Evolutionary conservation across 495 filamentous ascomycete species (phyloP).

Genomic region (Neurospora sublineolata): DNA sequence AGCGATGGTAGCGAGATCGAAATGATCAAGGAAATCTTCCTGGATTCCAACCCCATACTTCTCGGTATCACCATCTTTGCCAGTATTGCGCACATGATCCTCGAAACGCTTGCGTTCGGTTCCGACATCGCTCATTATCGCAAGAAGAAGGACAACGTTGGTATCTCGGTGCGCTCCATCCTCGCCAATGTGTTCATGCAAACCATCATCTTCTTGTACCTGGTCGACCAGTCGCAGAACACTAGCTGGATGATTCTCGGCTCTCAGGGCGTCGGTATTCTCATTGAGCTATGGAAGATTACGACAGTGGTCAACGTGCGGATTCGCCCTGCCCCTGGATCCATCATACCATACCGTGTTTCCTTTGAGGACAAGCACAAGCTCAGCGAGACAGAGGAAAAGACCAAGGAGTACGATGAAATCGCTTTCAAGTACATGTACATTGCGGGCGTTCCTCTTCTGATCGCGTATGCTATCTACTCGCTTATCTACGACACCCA

Average conservation of each 20-base stretch:
- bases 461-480: constrained; percentile 82
- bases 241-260: constrained; percentile 98
- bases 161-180: constrained; percentile 90
- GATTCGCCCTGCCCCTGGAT: constrained; percentile 55
- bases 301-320: constrained; percentile 94
- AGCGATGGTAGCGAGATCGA: constrained; percentile 65
- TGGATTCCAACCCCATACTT: constrained; percentile 90
- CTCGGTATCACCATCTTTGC: constrained; percentile 75
- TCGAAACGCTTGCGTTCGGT: constrained; percentile 93
- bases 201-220: constrained; percentile 86
- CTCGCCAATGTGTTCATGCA: constrained; percentile 98
- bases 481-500: constrained; percentile 86
- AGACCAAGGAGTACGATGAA: constrained; percentile 96
- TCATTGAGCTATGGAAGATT: constrained; percentile 95
- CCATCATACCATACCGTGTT: constrained; percentile 70
- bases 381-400: constrained; percentile 86
- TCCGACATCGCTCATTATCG: constrained; percentile 95
- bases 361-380: constrained; percentile 95
- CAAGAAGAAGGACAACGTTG: constrained; percentile 98
- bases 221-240: constrained; percentile 95
- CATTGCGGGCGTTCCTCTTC: constrained; percentile 74
- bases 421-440: constrained; percentile 97
- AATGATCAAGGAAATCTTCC: constrained; percentile 84
- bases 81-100: constrained; percentile 82
- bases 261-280: constrained; percentile 82